Evolutionary conservation across 208 protist genomes (phyloP), one percentile per base, ranked within the genome.

Genomic region (Naegleria gruberi): DNA sequence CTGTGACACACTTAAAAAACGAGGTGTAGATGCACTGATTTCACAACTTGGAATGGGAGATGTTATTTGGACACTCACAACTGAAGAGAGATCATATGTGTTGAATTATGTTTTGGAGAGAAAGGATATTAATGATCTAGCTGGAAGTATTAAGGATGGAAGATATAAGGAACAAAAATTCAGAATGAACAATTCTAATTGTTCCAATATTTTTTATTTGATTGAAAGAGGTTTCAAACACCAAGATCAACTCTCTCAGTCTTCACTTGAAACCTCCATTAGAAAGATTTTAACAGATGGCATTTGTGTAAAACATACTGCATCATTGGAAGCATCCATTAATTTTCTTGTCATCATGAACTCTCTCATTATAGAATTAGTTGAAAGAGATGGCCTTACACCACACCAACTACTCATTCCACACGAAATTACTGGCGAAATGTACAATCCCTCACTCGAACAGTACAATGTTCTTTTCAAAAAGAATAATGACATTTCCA

Each of bases 131-230:
- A 84, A 89, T 82, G 92, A 94, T 88, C 57, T 94, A 17, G 82
- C 82, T 30, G 37, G 44, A 37, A 89, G 65, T 45, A 93, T 94
- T 12, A 86, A 90, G 1, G 92, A 94, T 73, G 92, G 92, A 30
- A 45, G 92, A 83, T 94, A 94, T 34, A 90, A 92, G 23, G 92
- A 94, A 74, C 92, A 94, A 10, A 94, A 91, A n/a, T 92, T 83
- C 43, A 42, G 92, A 73, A 77, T 94, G 44, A 34, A 19, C n/a
- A 85, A 83, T 65, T 89, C 42, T 84, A 90, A 90, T 5, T 90
- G 91, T 37, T 34, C 34, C 2, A 89, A 91, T 74, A 77, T 93
- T 0, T 91, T 90, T 23, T 93, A 93, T 82, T 19, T 93, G 2
- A 47, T 93, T 51, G 92, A 93, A n/a, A 90, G 91, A 41, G 37